Conservation (phyloP, 2,329 filamentous ascomycete genomes). For the Pleurostoma richardsiae region DNA sequence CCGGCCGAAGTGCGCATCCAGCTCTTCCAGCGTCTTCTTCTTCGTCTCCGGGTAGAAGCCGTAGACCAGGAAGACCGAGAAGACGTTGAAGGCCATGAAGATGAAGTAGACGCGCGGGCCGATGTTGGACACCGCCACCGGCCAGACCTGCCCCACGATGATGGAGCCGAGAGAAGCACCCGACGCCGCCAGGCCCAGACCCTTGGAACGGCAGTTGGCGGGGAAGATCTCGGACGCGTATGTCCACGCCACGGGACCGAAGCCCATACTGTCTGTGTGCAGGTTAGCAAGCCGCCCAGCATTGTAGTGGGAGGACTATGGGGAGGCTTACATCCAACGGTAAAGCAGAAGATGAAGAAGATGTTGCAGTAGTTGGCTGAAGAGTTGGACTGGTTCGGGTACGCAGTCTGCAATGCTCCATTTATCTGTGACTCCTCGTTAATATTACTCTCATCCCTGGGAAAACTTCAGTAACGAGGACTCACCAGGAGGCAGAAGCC, state of each 20-base stretch:
- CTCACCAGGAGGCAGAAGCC: slow-evolving; percentile 18
- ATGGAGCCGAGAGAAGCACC: slow-evolving; percentile 12
- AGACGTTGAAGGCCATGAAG: slow-evolving; percentile 14
- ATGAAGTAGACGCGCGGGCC: slow-evolving; percentile 14
- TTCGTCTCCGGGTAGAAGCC: slow-evolving; percentile 13
- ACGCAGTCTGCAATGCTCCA: slow-evolving; percentile 9
- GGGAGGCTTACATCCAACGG: slow-evolving; percentile 9
- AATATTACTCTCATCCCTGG: too few species aligned
- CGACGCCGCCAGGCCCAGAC: slow-evolving; percentile 11
- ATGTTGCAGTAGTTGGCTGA: slow-evolving; percentile 13
- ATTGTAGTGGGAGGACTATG: neutral
- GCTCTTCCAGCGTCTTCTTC: slow-evolving; percentile 29
- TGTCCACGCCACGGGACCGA: slow-evolving; percentile 14
- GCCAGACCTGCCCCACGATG: slow-evolving; percentile 14
- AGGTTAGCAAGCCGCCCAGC: slow-evolving; percentile 1
- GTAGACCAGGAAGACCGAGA: slow-evolving; percentile 13
- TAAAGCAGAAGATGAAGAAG: slow-evolving; percentile 16
- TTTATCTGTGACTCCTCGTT: slow-evolving; percentile 15
- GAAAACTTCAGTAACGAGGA: neutral
- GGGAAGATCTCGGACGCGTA: slow-evolving; percentile 15
- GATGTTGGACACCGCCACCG: slow-evolving; percentile 13
- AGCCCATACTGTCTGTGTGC: slow-evolving; percentile 12
- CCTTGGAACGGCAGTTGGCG: slow-evolving; percentile 11
- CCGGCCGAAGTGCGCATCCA: slow-evolving; percentile 18
- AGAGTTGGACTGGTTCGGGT: slow-evolving; percentile 10